Evolutionary conservation across 495 filamentous ascomycete genomes (phyloP).

Genomic region (Penicillium coprophilum): DNA sequence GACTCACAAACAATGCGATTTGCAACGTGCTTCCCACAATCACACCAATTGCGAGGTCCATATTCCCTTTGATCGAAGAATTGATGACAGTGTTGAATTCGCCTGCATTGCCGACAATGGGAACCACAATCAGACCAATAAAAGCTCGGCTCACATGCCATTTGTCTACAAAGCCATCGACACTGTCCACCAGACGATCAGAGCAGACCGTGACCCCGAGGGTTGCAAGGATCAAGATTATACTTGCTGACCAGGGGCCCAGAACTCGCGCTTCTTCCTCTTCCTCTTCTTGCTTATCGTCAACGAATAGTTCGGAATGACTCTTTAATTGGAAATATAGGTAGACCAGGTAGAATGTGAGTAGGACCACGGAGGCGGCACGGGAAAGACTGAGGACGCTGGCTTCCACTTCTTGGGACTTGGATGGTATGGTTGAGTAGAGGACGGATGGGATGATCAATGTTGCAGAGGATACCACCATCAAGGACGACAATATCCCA

Average conservation of each 20-base stretch:
- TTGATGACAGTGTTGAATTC: constrained; percentile 25
- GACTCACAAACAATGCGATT: constrained; percentile 41
- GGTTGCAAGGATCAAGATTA: constrained; percentile 27
- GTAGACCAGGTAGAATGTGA: constrained; percentile 69
- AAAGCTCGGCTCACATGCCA: constrained; percentile 26
- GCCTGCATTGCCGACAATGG: constrained; percentile 30
- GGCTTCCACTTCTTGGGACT: constrained; percentile 37
- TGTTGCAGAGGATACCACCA: constrained; percentile 25
- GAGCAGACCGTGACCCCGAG: constrained; percentile 33
- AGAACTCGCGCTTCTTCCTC: constrained; percentile 14
- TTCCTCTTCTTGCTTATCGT: constrained; percentile 15
- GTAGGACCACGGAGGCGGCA: constrained; percentile 47
- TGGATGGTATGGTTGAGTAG: constrained; percentile 21
- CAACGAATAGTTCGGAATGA: constrained; percentile 26
- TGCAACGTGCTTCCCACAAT: constrained; percentile 31
- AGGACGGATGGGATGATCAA: constrained; percentile 31
- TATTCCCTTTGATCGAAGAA: constrained; percentile 25
- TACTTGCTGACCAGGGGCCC: constrained; percentile 16
- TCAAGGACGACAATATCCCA: constrained; percentile 27
- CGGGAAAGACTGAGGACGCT: constrained; percentile 44
- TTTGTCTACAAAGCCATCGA: constrained; percentile 26
- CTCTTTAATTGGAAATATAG: constrained; percentile 53
- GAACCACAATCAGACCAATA: constrained; percentile 35
- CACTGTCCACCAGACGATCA: constrained; percentile 30
- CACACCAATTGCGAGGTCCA: constrained; percentile 30